These are phyloP conservation scores for Betula pendula DNA, from an alignment of 306 rosid species.

Conservation along the genomic window DNA sequence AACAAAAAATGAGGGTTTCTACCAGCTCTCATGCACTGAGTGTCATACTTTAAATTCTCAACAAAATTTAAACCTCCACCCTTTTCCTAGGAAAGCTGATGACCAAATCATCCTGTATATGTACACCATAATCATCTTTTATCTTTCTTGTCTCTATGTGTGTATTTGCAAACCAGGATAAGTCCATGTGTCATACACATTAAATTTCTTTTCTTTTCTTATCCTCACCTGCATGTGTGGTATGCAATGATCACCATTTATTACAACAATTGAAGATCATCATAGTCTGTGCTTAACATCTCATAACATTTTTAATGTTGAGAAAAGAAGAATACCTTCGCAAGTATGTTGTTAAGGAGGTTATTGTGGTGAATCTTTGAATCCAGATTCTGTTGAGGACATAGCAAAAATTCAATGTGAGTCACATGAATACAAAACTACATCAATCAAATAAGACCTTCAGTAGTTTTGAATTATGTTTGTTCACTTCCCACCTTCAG, in stretches of 20 bases:
- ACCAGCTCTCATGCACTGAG: background rate
- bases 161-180: background rate
- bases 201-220: background rate
- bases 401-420: constrained; percentile 13
- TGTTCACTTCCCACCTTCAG: constrained; percentile 6
- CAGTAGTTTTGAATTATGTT: constrained; percentile 1
- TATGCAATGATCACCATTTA: background rate
- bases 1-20: constrained; percentile 10
- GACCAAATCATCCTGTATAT: background rate
- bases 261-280: background rate
- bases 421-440: constrained; percentile 14
- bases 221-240: background rate
- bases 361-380: constrained; percentile 98
- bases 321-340: constrained; percentile 59
- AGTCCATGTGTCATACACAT: background rate
- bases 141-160: too few relatives aligned
- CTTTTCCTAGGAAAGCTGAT: background rate
- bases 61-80: background rate
- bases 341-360: constrained; percentile 84
- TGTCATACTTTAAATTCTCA: background rate
- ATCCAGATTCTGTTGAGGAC: constrained; percentile 65
- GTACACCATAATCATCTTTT: background rate
- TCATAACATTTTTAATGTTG: background rate
- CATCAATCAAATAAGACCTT: constrained; percentile 15
- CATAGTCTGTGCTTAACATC: constrained; percentile 1